Evolutionary conservation across 257 asterid genomes (phyloP), one percentile per base, ranked within the genome.

Genomic region (Rhazya stricta): DNA sequence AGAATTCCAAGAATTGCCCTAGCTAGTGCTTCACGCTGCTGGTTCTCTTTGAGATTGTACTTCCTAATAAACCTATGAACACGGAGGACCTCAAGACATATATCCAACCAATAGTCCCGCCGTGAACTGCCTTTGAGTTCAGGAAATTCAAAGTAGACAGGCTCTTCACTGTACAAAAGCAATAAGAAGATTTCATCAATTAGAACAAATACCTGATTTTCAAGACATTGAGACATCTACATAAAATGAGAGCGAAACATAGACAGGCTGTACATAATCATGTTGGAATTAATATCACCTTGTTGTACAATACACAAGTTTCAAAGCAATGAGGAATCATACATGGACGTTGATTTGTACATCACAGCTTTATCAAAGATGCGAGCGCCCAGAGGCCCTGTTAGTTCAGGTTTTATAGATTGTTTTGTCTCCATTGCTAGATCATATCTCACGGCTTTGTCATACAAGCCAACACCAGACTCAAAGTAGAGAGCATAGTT

Each of bases 381-480:
- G 75, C 97, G 97, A 78, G 95, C 93, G 77, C 98, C 98, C 83
- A 93, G 79, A n/a, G 98, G 98, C 76, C 98, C 97, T 27, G 98
- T 93, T 77, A 92, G 79, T 79, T 92, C 98, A 69, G 98, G 97
- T 85, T 87, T 93, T 83, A 93, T 84, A 72, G 87, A 87, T 86
- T 93, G 98, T 67, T 93, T 89, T 84, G 81, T 53, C 72, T 91
- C 95, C 27, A 85, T 79, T 75, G 91, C 94, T 83, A 93, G 83
- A 83, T 93, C 97, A 82, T 91, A 93, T 76, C 83, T 85, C 78
- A 91, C 89, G 79, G 97, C 96, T 85, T 91, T 93, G 85, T 93
- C 97, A 78, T 87, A 87, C 73, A 93, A 81, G 77, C 97, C 97
- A 83, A 91, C 90, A 19, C 98, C 98, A 72, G 93, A 29, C 82